phyloP scores from a whole-genome alignment of 2,329 filamentous ascomycete species.

The Sclerotinia trifoliorum region DNA sequence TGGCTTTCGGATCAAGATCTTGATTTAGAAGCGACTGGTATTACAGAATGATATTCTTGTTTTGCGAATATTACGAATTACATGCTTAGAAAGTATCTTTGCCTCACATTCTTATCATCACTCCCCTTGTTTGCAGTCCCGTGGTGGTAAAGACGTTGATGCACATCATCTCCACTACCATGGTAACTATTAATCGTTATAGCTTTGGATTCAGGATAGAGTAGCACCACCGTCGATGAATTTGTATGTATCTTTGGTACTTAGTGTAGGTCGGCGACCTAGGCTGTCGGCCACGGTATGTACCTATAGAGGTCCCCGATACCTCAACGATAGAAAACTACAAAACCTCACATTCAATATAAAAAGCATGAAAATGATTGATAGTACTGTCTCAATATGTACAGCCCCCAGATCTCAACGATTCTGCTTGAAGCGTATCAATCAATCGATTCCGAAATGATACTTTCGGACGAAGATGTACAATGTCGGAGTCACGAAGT shows the following conservation, averaged over 20 bases:
- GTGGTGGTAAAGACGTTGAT: conserved; percentile 15
- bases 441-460: conserved; percentile 4
- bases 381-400: background rate
- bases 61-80: background rate
- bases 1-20: background rate
- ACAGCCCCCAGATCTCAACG: background rate
- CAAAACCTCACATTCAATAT: background rate
- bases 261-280: conserved; percentile 20
- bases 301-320: conserved; percentile 17
- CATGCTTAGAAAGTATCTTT: background rate
- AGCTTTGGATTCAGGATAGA: background rate
- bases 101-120: background rate
- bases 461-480: background rate
- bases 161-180: conserved; percentile 12
- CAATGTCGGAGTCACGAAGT: background rate
- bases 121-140: conserved; percentile 1
- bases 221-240: conserved; percentile 17
- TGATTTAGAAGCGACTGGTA: background rate
- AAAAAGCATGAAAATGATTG: background rate
- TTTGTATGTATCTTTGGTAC: conserved; percentile 5
- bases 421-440: background rate
- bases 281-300: conserved; percentile 12
- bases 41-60: conserved; percentile 4
- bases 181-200: conserved; percentile 1
- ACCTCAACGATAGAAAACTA: conserved; percentile 10